Evolutionary conservation across 768 basidiomycete species (phyloP).

Genomic region (Tricholoma sp.): DNA sequence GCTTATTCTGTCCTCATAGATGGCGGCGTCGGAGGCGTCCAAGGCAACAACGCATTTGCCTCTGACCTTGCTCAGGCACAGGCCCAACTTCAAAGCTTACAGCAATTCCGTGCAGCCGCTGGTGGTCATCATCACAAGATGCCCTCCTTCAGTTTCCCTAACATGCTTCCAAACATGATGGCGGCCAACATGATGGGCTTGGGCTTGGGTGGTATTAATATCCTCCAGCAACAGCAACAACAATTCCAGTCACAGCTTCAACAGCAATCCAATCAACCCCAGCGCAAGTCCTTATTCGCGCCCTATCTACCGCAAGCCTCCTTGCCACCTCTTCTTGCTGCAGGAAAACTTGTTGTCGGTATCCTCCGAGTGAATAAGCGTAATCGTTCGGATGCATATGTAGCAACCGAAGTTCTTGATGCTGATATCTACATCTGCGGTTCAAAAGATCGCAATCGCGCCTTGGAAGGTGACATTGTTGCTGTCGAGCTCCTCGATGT

Average conservation of each 20-base stretch:
- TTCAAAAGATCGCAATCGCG: constrained; percentile 97
- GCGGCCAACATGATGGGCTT: constrained; percentile 95
- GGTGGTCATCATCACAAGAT: constrained; percentile 96
- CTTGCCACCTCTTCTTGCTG: constrained; percentile 90
- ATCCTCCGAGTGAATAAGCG: constrained; percentile 97
- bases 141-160: constrained; percentile 96
- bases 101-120: constrained; percentile 93
- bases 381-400: constrained; percentile 97
- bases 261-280: constrained; percentile 86
- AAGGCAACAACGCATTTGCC: constrained; percentile 59
- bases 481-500: constrained; percentile 97
- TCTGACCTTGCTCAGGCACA: constrained; percentile 95
- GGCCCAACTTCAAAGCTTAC: constrained; percentile 91
- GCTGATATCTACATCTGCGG: constrained; percentile 99
- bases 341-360: constrained; percentile 96
- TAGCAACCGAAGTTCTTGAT: constrained; percentile 95
- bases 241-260: constrained; percentile 95
- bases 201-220: constrained; percentile 72
- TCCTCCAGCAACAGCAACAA: constrained; percentile 90
- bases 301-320: constrained; percentile 98
- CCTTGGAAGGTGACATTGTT: constrained; percentile 96
- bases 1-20: constrained; percentile 35
- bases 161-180: constrained; percentile 97
- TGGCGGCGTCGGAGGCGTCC: constrained; percentile 67
- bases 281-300: constrained; percentile 97